Conservation (phyloP, 1,284 basidiomycete species). For the Hortiboletus rubellus region DNA sequence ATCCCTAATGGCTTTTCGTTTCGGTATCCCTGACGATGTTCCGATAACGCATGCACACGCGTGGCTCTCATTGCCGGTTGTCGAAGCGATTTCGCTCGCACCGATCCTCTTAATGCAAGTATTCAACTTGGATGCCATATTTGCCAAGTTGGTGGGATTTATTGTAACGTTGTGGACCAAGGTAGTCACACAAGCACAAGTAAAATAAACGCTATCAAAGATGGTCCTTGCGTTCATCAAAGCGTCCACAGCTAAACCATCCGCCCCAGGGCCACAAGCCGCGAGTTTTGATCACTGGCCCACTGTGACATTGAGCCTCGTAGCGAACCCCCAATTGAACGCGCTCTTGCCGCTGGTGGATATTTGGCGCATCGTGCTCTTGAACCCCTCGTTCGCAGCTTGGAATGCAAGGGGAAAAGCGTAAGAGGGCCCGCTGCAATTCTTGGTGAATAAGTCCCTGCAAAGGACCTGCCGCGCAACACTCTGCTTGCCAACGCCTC, state of each 20-base stretch:
- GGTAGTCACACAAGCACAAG: constrained; percentile 39
- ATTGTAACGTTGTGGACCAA: constrained; percentile 43
- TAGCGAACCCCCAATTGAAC: constrained; percentile 49
- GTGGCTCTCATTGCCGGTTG: constrained; percentile 57
- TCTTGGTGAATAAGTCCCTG: constrained; percentile 48
- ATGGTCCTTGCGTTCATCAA: constrained; percentile 70
- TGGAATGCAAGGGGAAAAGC: constrained; percentile 45
- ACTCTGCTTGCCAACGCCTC: constrained; percentile 69
- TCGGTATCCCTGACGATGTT: constrained; percentile 8
- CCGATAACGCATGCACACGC: constrained; percentile 73
- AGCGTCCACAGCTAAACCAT: constrained; percentile 39
- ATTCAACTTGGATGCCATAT: constrained; percentile 65
- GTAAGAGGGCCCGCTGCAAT: constrained; percentile 40
- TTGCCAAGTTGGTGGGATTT: constrained; percentile 64
- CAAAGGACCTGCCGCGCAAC: constrained; percentile 45
- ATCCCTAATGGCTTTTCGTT: neutral
- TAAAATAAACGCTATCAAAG: constrained; percentile 50
- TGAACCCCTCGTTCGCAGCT: constrained; percentile 58
- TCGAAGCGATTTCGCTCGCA: constrained; percentile 65
- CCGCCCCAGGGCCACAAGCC: constrained; percentile 14
- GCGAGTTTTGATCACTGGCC: constrained; percentile 27
- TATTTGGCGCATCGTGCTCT: constrained; percentile 77
- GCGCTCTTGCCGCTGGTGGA: constrained; percentile 82
- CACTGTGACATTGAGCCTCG: constrained; percentile 46
- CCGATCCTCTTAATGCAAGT: constrained; percentile 77